Conservation (phyloP, 768 basidiomycete genomes). For the Gelatoporia subvermispora region DNA sequence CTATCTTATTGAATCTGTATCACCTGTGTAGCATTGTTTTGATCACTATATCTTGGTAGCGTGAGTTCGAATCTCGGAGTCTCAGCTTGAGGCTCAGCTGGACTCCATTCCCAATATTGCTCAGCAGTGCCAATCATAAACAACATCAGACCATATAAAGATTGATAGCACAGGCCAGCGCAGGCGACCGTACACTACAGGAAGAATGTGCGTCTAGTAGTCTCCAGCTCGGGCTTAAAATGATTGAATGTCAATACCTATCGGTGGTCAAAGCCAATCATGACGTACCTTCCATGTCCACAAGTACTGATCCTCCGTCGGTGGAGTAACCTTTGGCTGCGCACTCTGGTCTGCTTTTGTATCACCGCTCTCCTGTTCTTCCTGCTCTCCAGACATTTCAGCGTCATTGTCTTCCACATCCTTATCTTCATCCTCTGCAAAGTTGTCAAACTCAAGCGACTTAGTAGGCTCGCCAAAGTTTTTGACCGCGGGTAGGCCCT, state of each 20-base stretch:
- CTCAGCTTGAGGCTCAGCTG: too few species aligned
- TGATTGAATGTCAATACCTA: constrained; percentile 7
- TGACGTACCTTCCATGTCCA: constrained; percentile 87
- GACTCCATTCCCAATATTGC: too few species aligned
- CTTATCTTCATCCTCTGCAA: constrained; percentile 24
- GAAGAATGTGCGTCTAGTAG: constrained; percentile 87
- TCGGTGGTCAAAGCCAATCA: background rate
- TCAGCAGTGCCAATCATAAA: too few species aligned
- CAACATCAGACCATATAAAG: too few species aligned
- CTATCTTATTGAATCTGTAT: too few species aligned
- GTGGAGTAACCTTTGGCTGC: constrained; percentile 38
- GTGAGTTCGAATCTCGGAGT: too few species aligned
- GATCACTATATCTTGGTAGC: too few species aligned
- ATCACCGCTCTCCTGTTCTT: constrained; percentile 14
- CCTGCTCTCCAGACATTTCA: constrained; percentile 22
- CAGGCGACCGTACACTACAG: constrained; percentile 37
- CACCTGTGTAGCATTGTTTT: too few species aligned
- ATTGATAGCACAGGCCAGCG: too few species aligned
- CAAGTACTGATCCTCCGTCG: constrained; percentile 71
- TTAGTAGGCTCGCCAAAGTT: constrained; percentile 60
- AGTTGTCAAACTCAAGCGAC: constrained; percentile 47
- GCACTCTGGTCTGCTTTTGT: constrained; percentile 5
- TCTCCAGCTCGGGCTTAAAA: constrained; percentile 85
- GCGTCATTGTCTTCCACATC: constrained; percentile 29
- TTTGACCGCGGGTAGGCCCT: constrained; percentile 80